Evolutionary conservation across 164 flowering plant genomes (phyloP), one percentile per base, ranked within the genome.

Genomic region (Chimonanthus salicifolius): DNA sequence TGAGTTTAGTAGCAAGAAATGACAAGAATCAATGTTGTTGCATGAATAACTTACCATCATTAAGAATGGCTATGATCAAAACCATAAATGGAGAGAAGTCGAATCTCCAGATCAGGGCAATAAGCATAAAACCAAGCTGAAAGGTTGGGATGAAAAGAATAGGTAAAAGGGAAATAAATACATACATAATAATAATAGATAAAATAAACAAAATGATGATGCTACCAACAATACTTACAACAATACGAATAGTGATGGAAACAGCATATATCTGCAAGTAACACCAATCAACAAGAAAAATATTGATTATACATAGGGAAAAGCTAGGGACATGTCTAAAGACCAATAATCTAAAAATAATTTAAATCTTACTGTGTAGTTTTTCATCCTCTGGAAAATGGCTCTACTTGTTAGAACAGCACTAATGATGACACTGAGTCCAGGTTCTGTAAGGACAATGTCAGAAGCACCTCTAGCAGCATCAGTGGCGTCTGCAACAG

Each of bases 61-160:
- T 94, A 33, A 94, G 84, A 64, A 94, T 92, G 83, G 98, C 98
- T 74, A 94, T 94, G 75, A 94, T 92, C 86, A 94, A 80, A 83
- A 94, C 95, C 98, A 94, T 92, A 84, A 94, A 94, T 1, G 98
- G 97, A 16, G 98, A 85, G 77, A 92, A 94, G 81, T 94, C 98
- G 60, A 82, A 94, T 80, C 83, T 88, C 98, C 98, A 94, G 64
- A 94, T 94, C 79, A 94, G 77, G 54, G 97, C 97, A 80, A 94
- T 91, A 71, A 94, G 74, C 95, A 94, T 83, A 83, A 94, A 94
- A 6, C 97, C 98, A 69, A 94, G 84, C 98, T 92, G 83, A 85
- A 90, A 46, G 4, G 10, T 49, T 21, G 21, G 43, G 48, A 20
- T 20, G 21, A 20, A 43, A 33, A 21, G 13, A 4, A 70, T 13